Percentiles rank a stretch among this genome's conserved stretches.
Conservation (phyloP, 805 yeast genomes). For the Pichia sporocuriosa region DNA sequence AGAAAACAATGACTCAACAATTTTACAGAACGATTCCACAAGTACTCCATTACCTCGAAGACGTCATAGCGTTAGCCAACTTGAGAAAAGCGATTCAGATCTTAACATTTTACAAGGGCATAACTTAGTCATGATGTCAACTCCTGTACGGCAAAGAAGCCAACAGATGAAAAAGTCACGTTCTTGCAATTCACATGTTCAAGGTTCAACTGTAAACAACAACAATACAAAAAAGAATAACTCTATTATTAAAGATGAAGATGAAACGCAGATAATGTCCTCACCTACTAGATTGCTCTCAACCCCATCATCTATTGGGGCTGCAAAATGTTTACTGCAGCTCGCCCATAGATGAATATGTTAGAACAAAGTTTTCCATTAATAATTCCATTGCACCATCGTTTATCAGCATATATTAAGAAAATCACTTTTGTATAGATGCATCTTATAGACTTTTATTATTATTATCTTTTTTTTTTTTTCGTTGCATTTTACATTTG, state of each 20-base stretch:
- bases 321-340: constrained; percentile 39
- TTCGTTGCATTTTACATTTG: neutral
- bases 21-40: constrained; percentile 7
- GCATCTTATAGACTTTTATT: too few relatives aligned
- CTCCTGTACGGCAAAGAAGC: constrained; percentile 7
- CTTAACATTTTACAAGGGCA: constrained; percentile 13
- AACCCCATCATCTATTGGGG: constrained; percentile 43
- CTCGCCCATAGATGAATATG: constrained; percentile 31
- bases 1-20: constrained; percentile 6
- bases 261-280: constrained; percentile 26
- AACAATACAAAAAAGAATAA: neutral
- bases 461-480: neutral
- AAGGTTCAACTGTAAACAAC: too few relatives aligned
- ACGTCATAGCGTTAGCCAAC: constrained; percentile 9
- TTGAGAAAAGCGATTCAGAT: constrained; percentile 13
- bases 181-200: neutral
- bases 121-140: constrained; percentile 9
- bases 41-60: constrained; percentile 7
- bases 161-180: neutral
- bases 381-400: too few relatives aligned
- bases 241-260: constrained; percentile 7
- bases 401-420: too few relatives aligned
- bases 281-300: constrained; percentile 36
- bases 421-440: too few relatives aligned
- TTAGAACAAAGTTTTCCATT: too few relatives aligned